Conservation (phyloP, 768 basidiomycete genomes). For the Mycena latifolia region DNA sequence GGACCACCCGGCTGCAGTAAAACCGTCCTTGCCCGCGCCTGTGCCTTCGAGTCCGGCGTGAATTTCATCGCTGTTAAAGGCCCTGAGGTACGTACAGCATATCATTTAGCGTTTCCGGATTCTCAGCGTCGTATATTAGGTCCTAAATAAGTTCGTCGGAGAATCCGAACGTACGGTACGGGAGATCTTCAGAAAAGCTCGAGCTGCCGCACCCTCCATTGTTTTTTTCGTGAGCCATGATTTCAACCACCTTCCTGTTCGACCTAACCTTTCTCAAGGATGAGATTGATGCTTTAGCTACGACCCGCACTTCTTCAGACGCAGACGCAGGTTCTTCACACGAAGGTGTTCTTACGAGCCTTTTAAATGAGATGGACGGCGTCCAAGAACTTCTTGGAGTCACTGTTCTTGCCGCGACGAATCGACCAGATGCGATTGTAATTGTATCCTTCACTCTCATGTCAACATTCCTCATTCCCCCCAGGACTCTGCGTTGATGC, state of each 20-base stretch:
- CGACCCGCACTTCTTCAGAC: conserved; percentile 75
- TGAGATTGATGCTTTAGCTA: conserved; percentile 95
- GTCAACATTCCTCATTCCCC: conserved; percentile 6
- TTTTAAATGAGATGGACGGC: conserved; percentile 99
- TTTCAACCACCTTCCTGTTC: conserved; percentile 1
- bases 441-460: conserved; percentile 44
- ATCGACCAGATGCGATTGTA: conserved; percentile 92
- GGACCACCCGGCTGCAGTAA: conserved; percentile 99
- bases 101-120: conserved; percentile 3
- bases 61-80: conserved; percentile 99
- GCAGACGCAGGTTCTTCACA: conserved; percentile 69
- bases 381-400: conserved; percentile 95
- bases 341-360: conserved; percentile 91
- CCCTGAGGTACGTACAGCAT: conserved; percentile 77
- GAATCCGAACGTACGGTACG: conserved; percentile 96
- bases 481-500: conserved; percentile 95
- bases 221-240: conserved; percentile 87
- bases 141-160: conserved; percentile 96
- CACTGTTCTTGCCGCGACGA: conserved; percentile 96
- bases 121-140: conserved; percentile 58
- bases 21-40: conserved; percentile 91
- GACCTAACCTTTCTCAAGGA: conserved; percentile 67
- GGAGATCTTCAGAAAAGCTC: conserved; percentile 95
- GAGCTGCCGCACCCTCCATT: conserved; percentile 94
- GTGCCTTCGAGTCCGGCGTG: conserved; percentile 93